A percentile compares a stretch with the other conserved stretches of the same genome.
These are phyloP conservation scores for Monosporascus sp. DNA, from an alignment of 2,329 filamentous ascomycete genomes.

Conservation along the genomic window DNA sequence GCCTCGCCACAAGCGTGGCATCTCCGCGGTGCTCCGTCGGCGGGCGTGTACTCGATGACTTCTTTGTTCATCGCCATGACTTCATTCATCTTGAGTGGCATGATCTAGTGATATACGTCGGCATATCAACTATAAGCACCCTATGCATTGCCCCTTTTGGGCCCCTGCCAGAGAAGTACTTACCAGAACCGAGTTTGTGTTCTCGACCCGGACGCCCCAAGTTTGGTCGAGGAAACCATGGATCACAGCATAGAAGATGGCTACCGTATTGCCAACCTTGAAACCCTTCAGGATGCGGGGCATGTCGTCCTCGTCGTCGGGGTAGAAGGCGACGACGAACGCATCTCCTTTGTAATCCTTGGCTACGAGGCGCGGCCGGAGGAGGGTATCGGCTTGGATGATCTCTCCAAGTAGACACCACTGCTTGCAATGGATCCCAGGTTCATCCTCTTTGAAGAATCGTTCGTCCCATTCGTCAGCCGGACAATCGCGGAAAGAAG, in stretches of 20 bases:
- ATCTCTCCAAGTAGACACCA: constrained; percentile 15
- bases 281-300: constrained; percentile 8
- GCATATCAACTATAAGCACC: background rate
- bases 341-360: constrained; percentile 6
- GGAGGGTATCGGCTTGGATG: constrained; percentile 25
- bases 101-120: constrained; percentile 6
- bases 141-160: too few relatives aligned
- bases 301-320: constrained; percentile 11
- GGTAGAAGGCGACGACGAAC: constrained; percentile 15
- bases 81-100: constrained; percentile 10
- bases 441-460: constrained; percentile 1
- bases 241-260: constrained; percentile 12
- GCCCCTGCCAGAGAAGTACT: background rate
- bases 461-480: constrained; percentile 1
- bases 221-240: constrained; percentile 10
- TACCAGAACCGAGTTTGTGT: constrained; percentile 6
- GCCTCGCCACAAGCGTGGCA: constrained; percentile 12
- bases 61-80: constrained; percentile 14
- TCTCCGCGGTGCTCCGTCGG: constrained; percentile 1
- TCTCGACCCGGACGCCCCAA: constrained; percentile 7
- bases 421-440: constrained; percentile 5
- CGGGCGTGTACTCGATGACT: constrained; percentile 6
- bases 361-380: constrained; percentile 11
- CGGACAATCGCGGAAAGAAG: constrained; percentile 6
- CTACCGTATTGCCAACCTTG: constrained; percentile 16